Conservation (phyloP, 169 alveolate genomes). For the Besnoitia besnoiti region DNA sequence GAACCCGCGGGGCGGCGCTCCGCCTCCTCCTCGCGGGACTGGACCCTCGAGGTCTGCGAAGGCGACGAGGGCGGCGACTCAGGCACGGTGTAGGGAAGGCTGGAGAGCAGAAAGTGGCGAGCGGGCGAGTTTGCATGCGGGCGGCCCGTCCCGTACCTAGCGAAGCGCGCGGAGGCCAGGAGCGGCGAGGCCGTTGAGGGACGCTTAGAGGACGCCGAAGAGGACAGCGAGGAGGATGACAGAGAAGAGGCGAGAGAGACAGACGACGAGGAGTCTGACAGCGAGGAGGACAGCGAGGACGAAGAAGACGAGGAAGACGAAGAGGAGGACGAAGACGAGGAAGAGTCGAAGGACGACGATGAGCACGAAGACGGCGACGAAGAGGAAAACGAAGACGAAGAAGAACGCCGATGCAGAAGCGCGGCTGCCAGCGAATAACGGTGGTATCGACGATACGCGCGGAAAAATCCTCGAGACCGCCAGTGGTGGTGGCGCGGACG, state of each 20-base stretch:
- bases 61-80: not conserved
- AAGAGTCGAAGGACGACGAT: not conserved
- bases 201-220: not conserved
- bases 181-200: not conserved
- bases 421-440: not conserved
- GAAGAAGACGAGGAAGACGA: not conserved
- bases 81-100: not conserved
- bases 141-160: not conserved
- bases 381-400: not conserved
- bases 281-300: not conserved
- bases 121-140: not conserved
- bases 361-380: not conserved
- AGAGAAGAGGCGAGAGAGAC: not conserved
- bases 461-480: not conserved
- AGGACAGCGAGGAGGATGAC: not conserved
- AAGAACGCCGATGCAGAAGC: constrained; percentile 21
- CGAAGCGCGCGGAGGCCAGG: not conserved
- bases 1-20: no score
- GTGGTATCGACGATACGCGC: not conserved
- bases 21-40: no score
- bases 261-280: not conserved
- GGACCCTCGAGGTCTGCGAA: no score
- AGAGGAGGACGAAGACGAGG: constrained; percentile 1
- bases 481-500: not conserved
- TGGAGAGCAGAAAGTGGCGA: not conserved